Conservation (phyloP, 441 rosid species). For the Pelargonium australe region DNA sequence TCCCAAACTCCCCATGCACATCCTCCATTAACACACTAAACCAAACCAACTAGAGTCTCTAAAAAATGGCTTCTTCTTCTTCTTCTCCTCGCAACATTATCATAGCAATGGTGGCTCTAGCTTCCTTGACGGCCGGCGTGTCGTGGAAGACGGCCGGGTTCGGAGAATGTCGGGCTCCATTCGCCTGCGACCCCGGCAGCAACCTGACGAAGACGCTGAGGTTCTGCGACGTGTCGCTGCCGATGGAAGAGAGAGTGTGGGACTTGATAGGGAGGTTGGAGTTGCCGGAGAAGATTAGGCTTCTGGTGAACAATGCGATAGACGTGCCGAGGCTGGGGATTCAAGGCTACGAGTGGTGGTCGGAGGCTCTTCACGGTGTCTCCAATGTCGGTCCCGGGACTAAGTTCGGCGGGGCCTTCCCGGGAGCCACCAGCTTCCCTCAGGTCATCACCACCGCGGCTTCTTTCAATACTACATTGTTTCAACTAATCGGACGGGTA, state of each 20-base stretch:
- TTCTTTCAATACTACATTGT: slow-evolving; percentile 73
- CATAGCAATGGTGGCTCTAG: background rate
- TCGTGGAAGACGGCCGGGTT: slow-evolving; percentile 8
- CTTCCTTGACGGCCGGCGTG: slow-evolving; percentile 11
- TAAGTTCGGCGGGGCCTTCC: slow-evolving; percentile 66
- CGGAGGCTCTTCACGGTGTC: slow-evolving; percentile 94
- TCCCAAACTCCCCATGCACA: no score
- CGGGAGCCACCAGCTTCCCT: slow-evolving; percentile 91
- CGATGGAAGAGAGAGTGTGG: slow-evolving; percentile 47
- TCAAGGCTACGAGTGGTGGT: slow-evolving; percentile 95
- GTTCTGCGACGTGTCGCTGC: slow-evolving; percentile 52
- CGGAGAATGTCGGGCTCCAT: slow-evolving; percentile 41
- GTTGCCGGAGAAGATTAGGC: slow-evolving; percentile 60
- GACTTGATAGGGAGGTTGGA: slow-evolving; percentile 68
- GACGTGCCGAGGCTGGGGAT: slow-evolving; percentile 74
- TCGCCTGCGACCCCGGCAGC: slow-evolving; percentile 79
- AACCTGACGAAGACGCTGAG: slow-evolving; percentile 47
- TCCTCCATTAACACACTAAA: no score
- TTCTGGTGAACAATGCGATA: slow-evolving; percentile 66
- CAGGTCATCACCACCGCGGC: slow-evolving; percentile 91
- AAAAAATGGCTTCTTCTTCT: background rate
- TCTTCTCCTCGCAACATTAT: background rate
- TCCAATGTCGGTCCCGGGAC: slow-evolving; percentile 90
- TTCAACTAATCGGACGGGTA: slow-evolving; percentile 91
- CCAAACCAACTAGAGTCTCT: no score